Evolutionary conservation across 495 filamentous ascomycete species (phyloP).

Genomic region (Bombardia bombarda): DNA sequence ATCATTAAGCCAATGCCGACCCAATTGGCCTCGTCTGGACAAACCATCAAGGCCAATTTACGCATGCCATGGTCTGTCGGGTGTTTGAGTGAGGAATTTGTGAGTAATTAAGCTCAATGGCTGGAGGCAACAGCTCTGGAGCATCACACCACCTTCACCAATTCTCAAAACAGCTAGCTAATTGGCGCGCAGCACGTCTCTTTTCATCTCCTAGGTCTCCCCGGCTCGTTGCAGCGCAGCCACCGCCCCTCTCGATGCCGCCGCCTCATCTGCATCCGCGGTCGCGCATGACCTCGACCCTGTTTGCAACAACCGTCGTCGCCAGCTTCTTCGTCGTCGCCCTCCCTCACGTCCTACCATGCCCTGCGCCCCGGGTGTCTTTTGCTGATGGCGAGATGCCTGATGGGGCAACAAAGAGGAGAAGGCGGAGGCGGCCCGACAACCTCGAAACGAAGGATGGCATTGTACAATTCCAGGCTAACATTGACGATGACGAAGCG

Average conservation of each 20-base stretch:
- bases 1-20: no score
- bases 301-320: constrained; percentile 92
- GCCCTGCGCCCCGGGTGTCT: constrained; percentile 71
- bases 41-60: no score
- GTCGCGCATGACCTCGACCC: constrained; percentile 79
- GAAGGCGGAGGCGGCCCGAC: constrained; percentile 32
- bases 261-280: constrained; percentile 88
- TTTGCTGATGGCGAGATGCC: constrained; percentile 61
- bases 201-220: no score
- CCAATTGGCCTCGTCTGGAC: no score
- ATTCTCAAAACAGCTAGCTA: no score
- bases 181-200: no score
- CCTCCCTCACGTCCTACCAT: constrained; percentile 87
- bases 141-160: no score
- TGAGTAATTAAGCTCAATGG: no score
- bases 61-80: no score
- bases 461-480: constrained; percentile 23
- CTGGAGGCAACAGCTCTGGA: no score
- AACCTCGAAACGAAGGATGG: constrained; percentile 24
- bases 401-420: constrained; percentile 37
- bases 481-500: constrained; percentile 6
- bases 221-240: no score
- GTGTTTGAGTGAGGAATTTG: no score
- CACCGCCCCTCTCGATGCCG: constrained; percentile 51
- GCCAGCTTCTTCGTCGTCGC: constrained; percentile 86